Conservation (phyloP, 2,329 filamentous ascomycete species). For the Aspergillus aculeatus region DNA sequence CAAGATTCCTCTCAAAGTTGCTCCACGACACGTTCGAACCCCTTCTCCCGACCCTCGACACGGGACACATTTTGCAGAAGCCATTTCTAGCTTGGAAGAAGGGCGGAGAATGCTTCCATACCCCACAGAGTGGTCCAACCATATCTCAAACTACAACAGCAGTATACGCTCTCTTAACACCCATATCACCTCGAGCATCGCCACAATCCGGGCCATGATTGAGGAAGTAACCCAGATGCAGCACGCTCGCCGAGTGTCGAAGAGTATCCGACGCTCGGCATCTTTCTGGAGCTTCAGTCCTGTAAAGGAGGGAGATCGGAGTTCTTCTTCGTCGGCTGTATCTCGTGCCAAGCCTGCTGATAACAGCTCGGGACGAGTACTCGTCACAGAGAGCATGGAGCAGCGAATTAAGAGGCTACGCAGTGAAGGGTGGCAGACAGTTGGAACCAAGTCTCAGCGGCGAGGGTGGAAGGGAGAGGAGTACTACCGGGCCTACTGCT, state of each 20-base stretch:
- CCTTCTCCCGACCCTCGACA: neutral
- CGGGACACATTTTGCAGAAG: neutral
- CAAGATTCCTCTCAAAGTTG: neutral
- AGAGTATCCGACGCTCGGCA: constrained; percentile 28
- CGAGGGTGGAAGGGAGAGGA: constrained; percentile 38
- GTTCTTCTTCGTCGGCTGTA: neutral
- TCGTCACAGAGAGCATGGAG: constrained; percentile 32
- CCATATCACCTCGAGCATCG: constrained; percentile 29
- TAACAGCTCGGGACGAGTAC: neutral
- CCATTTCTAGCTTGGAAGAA: neutral
- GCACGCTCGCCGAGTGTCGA: constrained; percentile 24
- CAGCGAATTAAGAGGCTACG: constrained; percentile 37
- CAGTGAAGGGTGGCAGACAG: constrained; percentile 37
- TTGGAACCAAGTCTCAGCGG: constrained; percentile 34
- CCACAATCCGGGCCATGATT: constrained; percentile 27
- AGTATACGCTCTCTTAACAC: constrained; percentile 25
- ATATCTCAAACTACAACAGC: constrained; percentile 25
- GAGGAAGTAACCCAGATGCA: constrained; percentile 26
- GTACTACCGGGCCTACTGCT: constrained; percentile 40
- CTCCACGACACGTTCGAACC: neutral
- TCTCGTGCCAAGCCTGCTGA: constrained; percentile 11
- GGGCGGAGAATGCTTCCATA: neutral
- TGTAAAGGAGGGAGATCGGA: constrained; percentile 14
- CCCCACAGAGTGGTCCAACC: neutral
- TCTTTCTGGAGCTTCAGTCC: constrained; percentile 45